Conservation (phyloP, 805 yeast species). For the Wickerhamiella slavikovae region DNA sequence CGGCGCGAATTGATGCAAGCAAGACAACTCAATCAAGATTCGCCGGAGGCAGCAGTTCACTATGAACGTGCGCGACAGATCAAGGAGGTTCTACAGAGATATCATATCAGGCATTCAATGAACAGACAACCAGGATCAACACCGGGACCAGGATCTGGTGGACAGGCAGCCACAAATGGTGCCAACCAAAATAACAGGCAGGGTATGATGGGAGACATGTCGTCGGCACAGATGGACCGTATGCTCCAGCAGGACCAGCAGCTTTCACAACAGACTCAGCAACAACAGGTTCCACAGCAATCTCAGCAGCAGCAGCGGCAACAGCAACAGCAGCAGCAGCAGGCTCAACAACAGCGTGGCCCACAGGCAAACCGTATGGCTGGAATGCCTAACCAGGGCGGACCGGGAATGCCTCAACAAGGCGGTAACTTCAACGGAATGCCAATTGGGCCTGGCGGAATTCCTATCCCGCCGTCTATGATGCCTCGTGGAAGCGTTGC, state of each 20-base stretch:
- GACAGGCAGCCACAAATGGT: no score
- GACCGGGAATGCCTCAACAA: constrained; percentile 5
- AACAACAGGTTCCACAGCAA: no score
- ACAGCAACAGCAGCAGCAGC: constrained; percentile 8
- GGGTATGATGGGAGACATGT: no score
- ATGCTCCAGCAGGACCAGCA: no score
- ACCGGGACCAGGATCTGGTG: no score
- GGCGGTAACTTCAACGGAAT: constrained; percentile 6
- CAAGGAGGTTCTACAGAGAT: constrained; percentile 9
- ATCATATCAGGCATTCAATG: constrained; percentile 7
- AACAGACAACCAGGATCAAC: no score
- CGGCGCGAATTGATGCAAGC: constrained; percentile 13
- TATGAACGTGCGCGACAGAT: constrained; percentile 15
- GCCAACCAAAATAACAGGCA: no score
- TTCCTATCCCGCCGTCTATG: background rate
- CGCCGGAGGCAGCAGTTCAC: constrained; percentile 16
- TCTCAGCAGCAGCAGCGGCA: no score
- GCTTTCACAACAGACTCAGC: no score
- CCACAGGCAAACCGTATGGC: no score
- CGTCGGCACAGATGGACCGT: no score
- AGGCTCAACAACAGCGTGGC: no score
- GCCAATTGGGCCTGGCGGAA: background rate
- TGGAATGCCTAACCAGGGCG: constrained; percentile 6
- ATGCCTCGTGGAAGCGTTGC: constrained; percentile 6
- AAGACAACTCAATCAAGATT: constrained; percentile 11